Evolutionary conservation across 73 alveolate genomes (phyloP).

Genomic region (Paramecium bursaria): DNA sequence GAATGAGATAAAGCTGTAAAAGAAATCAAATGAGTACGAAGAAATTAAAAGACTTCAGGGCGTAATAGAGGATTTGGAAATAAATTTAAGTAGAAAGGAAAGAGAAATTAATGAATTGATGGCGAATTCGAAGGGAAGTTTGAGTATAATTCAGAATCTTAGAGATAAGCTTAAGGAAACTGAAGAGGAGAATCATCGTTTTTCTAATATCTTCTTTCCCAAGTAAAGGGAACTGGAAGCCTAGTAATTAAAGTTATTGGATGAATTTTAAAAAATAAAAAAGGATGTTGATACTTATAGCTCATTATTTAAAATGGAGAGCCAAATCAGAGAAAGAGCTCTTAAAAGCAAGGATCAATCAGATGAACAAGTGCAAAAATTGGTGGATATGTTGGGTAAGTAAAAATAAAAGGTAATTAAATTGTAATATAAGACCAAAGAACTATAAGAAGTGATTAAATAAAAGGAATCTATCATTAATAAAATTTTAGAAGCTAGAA

Average conservation of each 20-base stretch:
- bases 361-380: constrained; percentile 26
- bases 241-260: constrained; percentile 3
- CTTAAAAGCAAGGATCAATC: constrained; percentile 49
- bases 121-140: constrained; percentile 59
- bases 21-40: constrained; percentile 48
- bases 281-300: constrained; percentile 58
- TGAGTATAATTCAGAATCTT: constrained; percentile 37
- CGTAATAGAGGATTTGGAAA: constrained; percentile 42
- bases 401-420: constrained; percentile 31
- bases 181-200: constrained; percentile 50
- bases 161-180: constrained; percentile 48
- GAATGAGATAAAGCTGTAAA: constrained; percentile 15
- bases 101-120: constrained; percentile 56
- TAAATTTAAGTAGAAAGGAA: constrained; percentile 2
- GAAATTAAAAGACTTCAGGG: constrained; percentile 42
- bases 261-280: constrained; percentile 44
- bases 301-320: constrained; percentile 50
- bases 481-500: constrained; percentile 37
- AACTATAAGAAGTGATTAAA: constrained; percentile 34
- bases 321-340: constrained; percentile 54
- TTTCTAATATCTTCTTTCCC: constrained; percentile 37
- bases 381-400: constrained; percentile 54
- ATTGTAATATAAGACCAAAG: background rate
- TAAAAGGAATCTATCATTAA: constrained; percentile 49
- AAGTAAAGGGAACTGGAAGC: constrained; percentile 25